Conservation (phyloP, 352 stramenopile species). For the Phytophthora megakarya region DNA sequence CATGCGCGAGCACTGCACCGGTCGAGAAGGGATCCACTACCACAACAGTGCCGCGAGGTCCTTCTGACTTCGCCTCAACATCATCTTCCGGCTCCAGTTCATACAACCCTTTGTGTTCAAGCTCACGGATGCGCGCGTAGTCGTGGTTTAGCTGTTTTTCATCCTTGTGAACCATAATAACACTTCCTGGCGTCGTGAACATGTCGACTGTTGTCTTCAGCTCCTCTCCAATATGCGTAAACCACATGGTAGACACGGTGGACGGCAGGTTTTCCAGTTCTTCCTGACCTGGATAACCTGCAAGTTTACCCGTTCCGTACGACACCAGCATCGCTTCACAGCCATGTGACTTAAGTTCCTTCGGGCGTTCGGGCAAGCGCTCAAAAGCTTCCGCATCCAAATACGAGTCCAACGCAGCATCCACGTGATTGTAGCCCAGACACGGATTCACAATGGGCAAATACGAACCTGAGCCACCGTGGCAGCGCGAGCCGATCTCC, state of each 20-base stretch:
- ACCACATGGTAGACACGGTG: constrained; percentile 82
- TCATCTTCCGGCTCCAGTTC: constrained; percentile 37
- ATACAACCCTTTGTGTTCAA: constrained; percentile 81
- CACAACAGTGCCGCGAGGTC: constrained; percentile 78
- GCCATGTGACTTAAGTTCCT: constrained; percentile 76
- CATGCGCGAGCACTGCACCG: constrained; percentile 93
- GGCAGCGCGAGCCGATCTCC: constrained; percentile 94
- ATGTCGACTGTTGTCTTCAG: constrained; percentile 87
- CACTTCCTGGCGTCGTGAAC: constrained; percentile 88
- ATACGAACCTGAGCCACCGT: constrained; percentile 95
- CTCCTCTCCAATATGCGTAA: constrained; percentile 62
- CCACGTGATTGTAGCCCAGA: constrained; percentile 94
- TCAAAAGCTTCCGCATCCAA: constrained; percentile 74
- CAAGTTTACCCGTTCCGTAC: constrained; percentile 85
- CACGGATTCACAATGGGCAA: constrained; percentile 86
- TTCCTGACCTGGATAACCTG: constrained; percentile 80
- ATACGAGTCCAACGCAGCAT: constrained; percentile 89
- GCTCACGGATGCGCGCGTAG: constrained; percentile 84
- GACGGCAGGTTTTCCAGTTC: constrained; percentile 89
- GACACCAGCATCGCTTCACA: constrained; percentile 93
- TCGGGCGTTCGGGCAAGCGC: constrained; percentile 49
- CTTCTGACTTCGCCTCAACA: constrained; percentile 8
- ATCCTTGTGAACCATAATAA: constrained; percentile 85
- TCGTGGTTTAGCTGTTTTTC: constrained; percentile 76
- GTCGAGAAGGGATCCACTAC: constrained; percentile 97